phyloP scores from a whole-genome alignment of 169 alveolate species.

The Eimeria falciformis region DNA sequence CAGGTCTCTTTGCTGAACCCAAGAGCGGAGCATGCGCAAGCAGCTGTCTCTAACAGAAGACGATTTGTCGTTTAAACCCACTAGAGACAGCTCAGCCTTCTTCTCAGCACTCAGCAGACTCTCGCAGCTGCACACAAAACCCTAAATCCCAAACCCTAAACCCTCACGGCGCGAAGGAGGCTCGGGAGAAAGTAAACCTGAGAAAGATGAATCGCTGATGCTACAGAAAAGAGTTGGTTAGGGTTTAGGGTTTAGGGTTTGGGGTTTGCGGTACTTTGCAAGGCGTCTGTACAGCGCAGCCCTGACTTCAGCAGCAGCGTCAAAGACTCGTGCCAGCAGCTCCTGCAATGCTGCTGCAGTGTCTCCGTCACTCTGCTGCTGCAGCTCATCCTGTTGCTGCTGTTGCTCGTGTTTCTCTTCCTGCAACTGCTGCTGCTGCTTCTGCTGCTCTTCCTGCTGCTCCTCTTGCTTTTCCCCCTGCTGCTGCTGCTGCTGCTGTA shows the following conservation, averaged over 20 bases:
- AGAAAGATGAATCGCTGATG: no score
- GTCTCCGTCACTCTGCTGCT: not conserved
- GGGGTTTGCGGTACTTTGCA: not conserved
- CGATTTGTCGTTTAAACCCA: conserved; percentile 58
- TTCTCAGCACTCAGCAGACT: conserved; percentile 3
- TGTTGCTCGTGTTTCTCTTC: not conserved
- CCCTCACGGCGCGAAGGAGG: not conserved
- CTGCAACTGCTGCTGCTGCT: not conserved
- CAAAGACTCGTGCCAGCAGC: conserved; percentile 41
- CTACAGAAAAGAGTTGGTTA: no score
- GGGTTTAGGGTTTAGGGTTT: conserved; percentile 19
- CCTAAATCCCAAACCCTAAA: conserved; percentile 15
- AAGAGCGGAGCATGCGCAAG: conserved; percentile 50
- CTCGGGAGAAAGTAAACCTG: not conserved
- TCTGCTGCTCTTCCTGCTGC: not conserved
- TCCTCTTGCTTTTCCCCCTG: not conserved
- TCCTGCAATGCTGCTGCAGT: not conserved
- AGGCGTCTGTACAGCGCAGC: conserved; percentile 57
- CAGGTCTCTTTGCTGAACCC: conserved; percentile 44
- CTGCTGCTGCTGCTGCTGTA: conserved; percentile 14
- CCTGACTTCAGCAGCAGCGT: conserved; percentile 63
- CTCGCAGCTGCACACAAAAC: conserved; percentile 23
- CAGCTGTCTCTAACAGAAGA: conserved; percentile 46
- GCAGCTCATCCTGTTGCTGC: not conserved
- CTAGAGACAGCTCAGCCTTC: not conserved